These are phyloP conservation scores for Apiosordaria backusii DNA, from an alignment of 495 filamentous ascomycete species.

Conservation along the genomic window DNA sequence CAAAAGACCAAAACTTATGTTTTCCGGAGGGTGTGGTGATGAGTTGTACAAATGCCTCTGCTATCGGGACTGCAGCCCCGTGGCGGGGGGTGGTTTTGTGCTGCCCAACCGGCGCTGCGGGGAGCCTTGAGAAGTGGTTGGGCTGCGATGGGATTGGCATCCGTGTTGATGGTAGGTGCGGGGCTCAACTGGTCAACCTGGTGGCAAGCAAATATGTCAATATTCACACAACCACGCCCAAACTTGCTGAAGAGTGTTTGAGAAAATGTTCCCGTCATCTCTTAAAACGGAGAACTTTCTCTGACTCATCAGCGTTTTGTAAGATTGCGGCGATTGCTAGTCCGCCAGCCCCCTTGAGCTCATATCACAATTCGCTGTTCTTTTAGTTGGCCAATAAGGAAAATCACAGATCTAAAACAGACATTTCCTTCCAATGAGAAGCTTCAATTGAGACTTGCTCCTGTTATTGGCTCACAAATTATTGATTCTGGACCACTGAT, in stretches of 20 bases:
- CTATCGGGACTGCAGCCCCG: conserved; percentile 36
- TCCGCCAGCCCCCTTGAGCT: not conserved
- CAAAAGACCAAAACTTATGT: not conserved
- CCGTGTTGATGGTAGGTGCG: conserved; percentile 13
- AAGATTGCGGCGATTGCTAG: not conserved
- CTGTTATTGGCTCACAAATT: conserved; percentile 28
- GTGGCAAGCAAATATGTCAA: not conserved
- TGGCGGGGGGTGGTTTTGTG: conserved; percentile 39
- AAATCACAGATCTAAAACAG: not conserved
- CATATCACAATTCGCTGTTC: not conserved
- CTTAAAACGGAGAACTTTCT: not conserved
- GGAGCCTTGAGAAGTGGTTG: conserved; percentile 24
- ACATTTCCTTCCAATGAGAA: conserved; percentile 28
- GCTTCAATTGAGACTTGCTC: not conserved
- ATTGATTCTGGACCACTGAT: conserved; percentile 20
- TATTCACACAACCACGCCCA: not conserved
- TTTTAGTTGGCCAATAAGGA: not conserved
- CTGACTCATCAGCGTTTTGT: not conserved
- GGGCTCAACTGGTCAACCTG: conserved; percentile 2
- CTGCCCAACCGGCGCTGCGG: conserved; percentile 44
- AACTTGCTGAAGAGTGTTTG: not conserved
- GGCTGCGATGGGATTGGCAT: conserved; percentile 38
- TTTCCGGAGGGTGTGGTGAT: conserved; percentile 36
- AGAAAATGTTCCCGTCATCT: not conserved
- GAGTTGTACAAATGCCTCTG: conserved; percentile 47